Evolutionary conservation across 1,284 basidiomycete genomes (phyloP).

Genomic region (Hypsizygus ulmarius): DNA sequence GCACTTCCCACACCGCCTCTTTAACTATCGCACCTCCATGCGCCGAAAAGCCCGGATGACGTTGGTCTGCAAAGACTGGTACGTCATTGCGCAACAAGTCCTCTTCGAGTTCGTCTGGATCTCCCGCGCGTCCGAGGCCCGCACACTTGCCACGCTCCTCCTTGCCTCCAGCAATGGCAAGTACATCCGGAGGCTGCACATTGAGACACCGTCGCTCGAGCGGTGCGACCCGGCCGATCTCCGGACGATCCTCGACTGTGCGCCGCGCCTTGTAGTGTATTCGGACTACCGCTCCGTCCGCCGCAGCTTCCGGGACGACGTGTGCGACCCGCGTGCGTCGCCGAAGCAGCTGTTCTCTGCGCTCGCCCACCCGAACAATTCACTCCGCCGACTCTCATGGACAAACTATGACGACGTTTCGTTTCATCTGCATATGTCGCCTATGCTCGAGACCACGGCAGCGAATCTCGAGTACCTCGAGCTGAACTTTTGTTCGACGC

Average conservation of each 20-base stretch:
- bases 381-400: constrained; percentile 58
- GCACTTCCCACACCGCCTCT: constrained; percentile 37
- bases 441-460: constrained; percentile 48
- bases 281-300: constrained; percentile 63
- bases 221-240: constrained; percentile 66
- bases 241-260: constrained; percentile 60
- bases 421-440: constrained; percentile 55
- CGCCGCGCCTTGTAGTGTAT: constrained; percentile 56
- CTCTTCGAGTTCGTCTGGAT: constrained; percentile 73
- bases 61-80: constrained; percentile 56
- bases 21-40: constrained; percentile 48
- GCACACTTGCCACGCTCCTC: constrained; percentile 38
- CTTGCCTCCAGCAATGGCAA: constrained; percentile 39
- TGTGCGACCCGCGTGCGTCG: constrained; percentile 43
- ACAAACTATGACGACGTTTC: constrained; percentile 68
- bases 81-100: constrained; percentile 48
- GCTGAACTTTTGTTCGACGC: constrained; percentile 36
- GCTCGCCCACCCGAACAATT: constrained; percentile 51
- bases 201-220: constrained; percentile 65
- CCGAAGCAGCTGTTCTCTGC: constrained; percentile 55
- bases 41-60: constrained; percentile 47
- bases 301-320: constrained; percentile 44
- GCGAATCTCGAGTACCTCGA: constrained; percentile 59
- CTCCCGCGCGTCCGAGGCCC: constrained; percentile 53
- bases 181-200: constrained; percentile 61